Evolutionary conservation across 2,329 filamentous ascomycete species (phyloP), one percentile per base, ranked within the genome.

Genomic region (Alternaria infectoria): DNA sequence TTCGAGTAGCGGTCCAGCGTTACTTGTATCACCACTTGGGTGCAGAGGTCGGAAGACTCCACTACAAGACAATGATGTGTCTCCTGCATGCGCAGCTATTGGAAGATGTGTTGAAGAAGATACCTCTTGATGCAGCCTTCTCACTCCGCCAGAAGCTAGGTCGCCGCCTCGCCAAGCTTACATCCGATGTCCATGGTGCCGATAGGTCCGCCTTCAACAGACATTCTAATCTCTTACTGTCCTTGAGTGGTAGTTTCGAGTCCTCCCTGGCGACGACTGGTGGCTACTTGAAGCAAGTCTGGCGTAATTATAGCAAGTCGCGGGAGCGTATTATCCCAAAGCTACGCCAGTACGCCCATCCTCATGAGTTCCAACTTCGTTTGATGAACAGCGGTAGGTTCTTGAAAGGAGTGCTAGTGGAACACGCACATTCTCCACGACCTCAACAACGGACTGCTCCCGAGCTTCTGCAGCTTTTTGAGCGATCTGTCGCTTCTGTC

Each of bases 11-110:
- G 0, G 69, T 87, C 2, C 84, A 88, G 52, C 83, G 88, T 0
- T 81, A 85, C 8, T 79, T 91, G 0, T 81, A 78, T 25, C 64
- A 80, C 1, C 21, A 70, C 0, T 67, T 85, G 2, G 83, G 83
- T 1, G 65, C 72, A 1, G 75, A 83, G 1, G 25, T 71, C 0
- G 87, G 87, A 2, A 79, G 81, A 3, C 64, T 83, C 0, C 79
- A 82, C 30, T 91, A 89, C 81, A 91, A 91, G 65, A 80, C 85
- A 13, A 66, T 90, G 9, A 81, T 90, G n/a, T 84, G 81, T 50
- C 57, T 81, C 3, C 49, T 88, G 0, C 67, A 90, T 3, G 74
- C 83, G 0, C 66, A 80, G 0, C 76, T 90, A 2, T 74, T 90
- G 2, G 68, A 79, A 0, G 83, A 86, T 19, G 74, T 61, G 4